phyloP scores from a whole-genome alignment of 108 stramenopile species.

The Parietichytrium sp. region DNA sequence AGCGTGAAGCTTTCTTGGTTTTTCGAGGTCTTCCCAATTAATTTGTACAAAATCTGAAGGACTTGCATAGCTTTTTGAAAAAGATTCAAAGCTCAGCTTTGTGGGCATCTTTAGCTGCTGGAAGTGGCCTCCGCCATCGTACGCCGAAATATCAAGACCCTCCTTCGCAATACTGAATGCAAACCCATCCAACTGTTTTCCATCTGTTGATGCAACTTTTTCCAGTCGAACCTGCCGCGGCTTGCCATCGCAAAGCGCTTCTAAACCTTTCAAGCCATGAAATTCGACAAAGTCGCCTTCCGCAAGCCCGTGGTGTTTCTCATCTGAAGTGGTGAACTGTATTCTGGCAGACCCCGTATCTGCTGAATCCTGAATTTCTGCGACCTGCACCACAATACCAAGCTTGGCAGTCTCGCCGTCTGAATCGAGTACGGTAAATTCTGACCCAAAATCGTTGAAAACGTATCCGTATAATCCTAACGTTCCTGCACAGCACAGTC shows the following conservation, averaged over 20 bases:
- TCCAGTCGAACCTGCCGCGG: neutral
- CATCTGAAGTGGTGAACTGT: slow-evolving; percentile 88
- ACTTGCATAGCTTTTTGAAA: neutral
- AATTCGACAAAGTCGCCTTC: slow-evolving; percentile 89
- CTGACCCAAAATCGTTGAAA: slow-evolving; percentile 91
- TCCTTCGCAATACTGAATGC: neutral
- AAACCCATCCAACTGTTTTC: neutral
- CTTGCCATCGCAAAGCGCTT: slow-evolving; percentile 55
- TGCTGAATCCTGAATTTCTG: neutral
- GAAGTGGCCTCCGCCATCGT: slow-evolving; percentile 38
- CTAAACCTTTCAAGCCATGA: slow-evolving; percentile 76
- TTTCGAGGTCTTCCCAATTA: neutral
- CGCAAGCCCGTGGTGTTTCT: slow-evolving; percentile 90
- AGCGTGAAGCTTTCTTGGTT: slow-evolving; percentile 7
- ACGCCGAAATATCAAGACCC: neutral
- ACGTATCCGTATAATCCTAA: slow-evolving; percentile 79
- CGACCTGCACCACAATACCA: slow-evolving; percentile 79
- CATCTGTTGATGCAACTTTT: neutral
- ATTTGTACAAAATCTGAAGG: neutral
- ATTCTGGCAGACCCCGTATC: too few relatives aligned
- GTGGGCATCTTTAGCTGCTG: slow-evolving; percentile 39
- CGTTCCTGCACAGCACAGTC: slow-evolving; percentile 74
- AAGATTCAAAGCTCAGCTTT: slow-evolving; percentile 37
- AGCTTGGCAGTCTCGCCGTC: slow-evolving; percentile 85
- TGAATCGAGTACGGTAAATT: slow-evolving; percentile 78